Percentiles rank a stretch among this genome's conserved stretches.
Evolutionary conservation across 805 yeast species (phyloP).

Genomic region (Ogataea siamensis): DNA sequence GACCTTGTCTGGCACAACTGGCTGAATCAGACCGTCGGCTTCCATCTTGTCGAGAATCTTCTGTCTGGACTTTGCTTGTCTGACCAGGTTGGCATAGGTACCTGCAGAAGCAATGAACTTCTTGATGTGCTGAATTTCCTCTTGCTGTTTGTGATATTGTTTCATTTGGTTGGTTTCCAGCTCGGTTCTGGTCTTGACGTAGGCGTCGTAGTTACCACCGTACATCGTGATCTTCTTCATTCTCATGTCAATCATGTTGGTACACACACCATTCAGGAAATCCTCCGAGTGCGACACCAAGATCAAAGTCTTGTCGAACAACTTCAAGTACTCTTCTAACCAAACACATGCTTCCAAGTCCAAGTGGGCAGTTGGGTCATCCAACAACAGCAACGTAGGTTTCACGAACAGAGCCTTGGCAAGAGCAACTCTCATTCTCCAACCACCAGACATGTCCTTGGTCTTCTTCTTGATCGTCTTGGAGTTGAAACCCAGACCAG

Average conservation of each 20-base stretch:
- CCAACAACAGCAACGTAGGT: constrained; percentile 90
- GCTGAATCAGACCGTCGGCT: constrained; percentile 94
- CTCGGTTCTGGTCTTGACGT: constrained; percentile 91
- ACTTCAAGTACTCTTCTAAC: constrained; percentile 96
- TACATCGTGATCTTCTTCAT: constrained; percentile 65
- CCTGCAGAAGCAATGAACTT: constrained; percentile 99
- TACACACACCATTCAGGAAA: constrained; percentile 98
- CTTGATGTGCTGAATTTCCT: constrained; percentile 96
- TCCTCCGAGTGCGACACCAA: constrained; percentile 98
- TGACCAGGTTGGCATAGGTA: constrained; percentile 98
- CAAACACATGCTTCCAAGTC: constrained; percentile 99
- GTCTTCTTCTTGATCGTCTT: constrained; percentile 88
- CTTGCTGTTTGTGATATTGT: constrained; percentile 96
- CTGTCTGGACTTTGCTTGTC: constrained; percentile 98
- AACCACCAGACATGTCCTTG: constrained; percentile 99
- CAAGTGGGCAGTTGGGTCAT: constrained; percentile 99
- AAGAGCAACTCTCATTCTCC: constrained; percentile 99
- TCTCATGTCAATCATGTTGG: constrained; percentile 98
- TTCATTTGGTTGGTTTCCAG: constrained; percentile 97
- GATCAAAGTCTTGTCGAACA: constrained; percentile 90
- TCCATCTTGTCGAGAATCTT: constrained; percentile 99
- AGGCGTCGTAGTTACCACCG: constrained; percentile 99
- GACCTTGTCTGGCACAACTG: constrained; percentile 90
- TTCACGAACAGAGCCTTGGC: constrained; percentile 97
- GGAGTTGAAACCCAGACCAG: constrained; percentile 95